Evolutionary conservation across 2,329 filamentous ascomycete species (phyloP).

Genomic region (Drechslerella coelobrocha): DNA sequence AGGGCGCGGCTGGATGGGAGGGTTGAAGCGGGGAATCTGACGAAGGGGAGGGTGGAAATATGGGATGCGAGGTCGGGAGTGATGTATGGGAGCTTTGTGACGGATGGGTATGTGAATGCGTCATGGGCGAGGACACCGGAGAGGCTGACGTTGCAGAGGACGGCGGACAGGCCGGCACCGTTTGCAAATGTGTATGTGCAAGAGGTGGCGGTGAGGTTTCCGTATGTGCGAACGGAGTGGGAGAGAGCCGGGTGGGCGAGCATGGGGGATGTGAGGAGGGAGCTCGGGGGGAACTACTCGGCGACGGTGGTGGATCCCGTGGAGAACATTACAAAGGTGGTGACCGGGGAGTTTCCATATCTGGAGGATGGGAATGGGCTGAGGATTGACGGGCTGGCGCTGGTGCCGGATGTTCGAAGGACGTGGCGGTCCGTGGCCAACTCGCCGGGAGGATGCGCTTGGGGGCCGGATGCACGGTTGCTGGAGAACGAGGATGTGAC

Average conservation of each 20-base stretch:
- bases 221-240: constrained; percentile 27
- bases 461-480: constrained; percentile 37
- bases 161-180: background rate
- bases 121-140: constrained; percentile 28
- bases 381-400: constrained; percentile 22
- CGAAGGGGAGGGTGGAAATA: constrained; percentile 21
- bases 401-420: constrained; percentile 34
- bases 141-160: constrained; percentile 12
- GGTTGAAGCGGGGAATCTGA: constrained; percentile 8
- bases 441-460: constrained; percentile 4
- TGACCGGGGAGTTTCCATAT: constrained; percentile 38
- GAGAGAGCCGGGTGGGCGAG: constrained; percentile 29
- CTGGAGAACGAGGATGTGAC: constrained; percentile 30
- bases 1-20: constrained; percentile 28
- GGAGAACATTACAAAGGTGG: constrained; percentile 1
- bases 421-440: constrained; percentile 23
- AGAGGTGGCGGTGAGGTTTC: constrained; percentile 17
- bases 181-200: constrained; percentile 10
- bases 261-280: constrained; percentile 16
- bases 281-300: constrained; percentile 32
- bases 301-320: constrained; percentile 15
- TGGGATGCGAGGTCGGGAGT: constrained; percentile 5
- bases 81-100: background rate
- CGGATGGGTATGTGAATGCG: constrained; percentile 26
- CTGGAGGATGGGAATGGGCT: constrained; percentile 25